Evolutionary conservation across 1,139 yeast genomes (phyloP).

Genomic region (Schwanniomyces etchellsii): DNA sequence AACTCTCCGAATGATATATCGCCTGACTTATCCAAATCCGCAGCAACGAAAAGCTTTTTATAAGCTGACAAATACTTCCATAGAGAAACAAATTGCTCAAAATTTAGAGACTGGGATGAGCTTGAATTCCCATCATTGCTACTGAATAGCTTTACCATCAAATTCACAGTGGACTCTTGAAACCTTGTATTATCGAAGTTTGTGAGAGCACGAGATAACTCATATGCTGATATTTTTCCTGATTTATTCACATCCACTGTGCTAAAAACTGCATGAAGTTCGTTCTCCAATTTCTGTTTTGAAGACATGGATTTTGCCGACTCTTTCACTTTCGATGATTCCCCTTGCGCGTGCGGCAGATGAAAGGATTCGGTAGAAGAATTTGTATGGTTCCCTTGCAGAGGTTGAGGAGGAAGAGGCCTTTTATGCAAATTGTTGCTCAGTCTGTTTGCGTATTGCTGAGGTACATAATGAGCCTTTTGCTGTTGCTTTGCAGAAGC

Average conservation of each 20-base stretch:
- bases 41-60: constrained; percentile 59
- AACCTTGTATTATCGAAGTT: constrained; percentile 65
- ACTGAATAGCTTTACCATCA: constrained; percentile 61
- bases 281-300: constrained; percentile 41
- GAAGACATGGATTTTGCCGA: constrained; percentile 9
- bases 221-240: constrained; percentile 55
- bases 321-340: constrained; percentile 4
- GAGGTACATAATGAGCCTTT: not conserved
- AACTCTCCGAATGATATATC: constrained; percentile 65
- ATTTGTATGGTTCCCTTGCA: not conserved
- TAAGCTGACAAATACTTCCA: constrained; percentile 74
- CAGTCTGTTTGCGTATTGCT: not conserved
- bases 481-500: too few relatives aligned
- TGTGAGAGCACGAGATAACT: constrained; percentile 55
- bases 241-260: constrained; percentile 49
- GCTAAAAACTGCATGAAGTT: constrained; percentile 49
- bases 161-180: constrained; percentile 53
- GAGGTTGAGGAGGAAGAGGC: constrained; percentile 6
- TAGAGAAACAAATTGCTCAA: constrained; percentile 63
- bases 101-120: constrained; percentile 39
- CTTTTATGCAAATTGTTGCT: not conserved
- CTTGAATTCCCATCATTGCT: constrained; percentile 41
- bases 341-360: constrained; percentile 3
- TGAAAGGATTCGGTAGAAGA: constrained; percentile 2
- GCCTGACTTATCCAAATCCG: constrained; percentile 56